These are phyloP conservation scores for Coemansia sp. DNA, from an alignment of 192 early-diverging fungal species.

Conservation along the genomic window DNA sequence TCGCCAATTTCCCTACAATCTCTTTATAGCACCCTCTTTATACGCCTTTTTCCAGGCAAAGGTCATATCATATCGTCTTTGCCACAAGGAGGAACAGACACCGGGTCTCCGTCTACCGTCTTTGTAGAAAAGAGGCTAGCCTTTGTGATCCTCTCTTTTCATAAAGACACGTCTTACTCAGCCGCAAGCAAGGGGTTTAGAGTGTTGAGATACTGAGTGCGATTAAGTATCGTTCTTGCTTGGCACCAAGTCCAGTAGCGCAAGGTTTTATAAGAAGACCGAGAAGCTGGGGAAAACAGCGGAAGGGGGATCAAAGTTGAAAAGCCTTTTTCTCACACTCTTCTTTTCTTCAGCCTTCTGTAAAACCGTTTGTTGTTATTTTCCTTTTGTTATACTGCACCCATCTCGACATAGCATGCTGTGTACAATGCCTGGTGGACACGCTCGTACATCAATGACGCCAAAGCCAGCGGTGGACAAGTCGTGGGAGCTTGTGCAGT, in stretches of 20 bases:
- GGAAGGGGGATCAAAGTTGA: too few relatives aligned
- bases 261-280: too few relatives aligned
- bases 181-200: not conserved
- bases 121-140: not conserved
- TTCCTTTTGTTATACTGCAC: not conserved
- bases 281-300: too few relatives aligned
- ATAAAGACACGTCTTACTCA: not conserved
- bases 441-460: constrained; percentile 20
- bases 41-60: not conserved
- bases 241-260: too few relatives aligned
- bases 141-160: not conserved
- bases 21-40: not conserved
- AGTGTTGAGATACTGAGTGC: too few relatives aligned
- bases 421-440: constrained; percentile 36
- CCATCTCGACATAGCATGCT: constrained; percentile 8
- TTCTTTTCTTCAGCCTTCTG: not conserved
- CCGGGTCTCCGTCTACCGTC: not conserved
- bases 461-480: constrained; percentile 36
- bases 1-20: not conserved
- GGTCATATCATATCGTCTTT: not conserved
- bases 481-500: constrained; percentile 86
- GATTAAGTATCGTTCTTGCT: too few relatives aligned
- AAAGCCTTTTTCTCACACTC: not conserved
- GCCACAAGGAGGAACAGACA: constrained; percentile 5
- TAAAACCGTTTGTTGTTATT: too few relatives aligned